These are phyloP conservation scores for Nothophoma quercina DNA, from an alignment of 2,329 filamentous ascomycete species.

Conservation along the genomic window DNA sequence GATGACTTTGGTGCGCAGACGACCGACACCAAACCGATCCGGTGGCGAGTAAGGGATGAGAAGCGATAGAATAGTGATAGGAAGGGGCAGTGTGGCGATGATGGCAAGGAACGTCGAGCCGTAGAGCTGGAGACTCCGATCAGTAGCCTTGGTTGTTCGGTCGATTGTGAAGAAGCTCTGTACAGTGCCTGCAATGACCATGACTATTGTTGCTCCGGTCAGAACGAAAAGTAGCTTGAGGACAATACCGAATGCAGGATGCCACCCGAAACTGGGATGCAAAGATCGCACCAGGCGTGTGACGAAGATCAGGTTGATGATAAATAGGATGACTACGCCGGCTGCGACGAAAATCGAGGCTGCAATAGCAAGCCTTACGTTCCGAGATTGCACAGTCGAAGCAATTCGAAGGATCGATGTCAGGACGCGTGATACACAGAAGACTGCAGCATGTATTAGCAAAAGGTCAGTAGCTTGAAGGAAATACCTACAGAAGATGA, in stretches of 20 bases:
- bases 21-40: conserved; percentile 72
- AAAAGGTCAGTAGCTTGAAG: neutral
- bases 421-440: conserved; percentile 54
- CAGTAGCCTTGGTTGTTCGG: conserved; percentile 56
- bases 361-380: conserved; percentile 61
- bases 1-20: conserved; percentile 70
- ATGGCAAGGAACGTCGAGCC: conserved; percentile 68
- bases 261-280: conserved; percentile 77
- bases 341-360: conserved; percentile 75
- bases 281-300: conserved; percentile 78
- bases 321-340: conserved; percentile 76
- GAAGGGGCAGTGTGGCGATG: conserved; percentile 72
- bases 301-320: conserved; percentile 79
- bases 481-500: conserved; percentile 48
- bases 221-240: conserved; percentile 68
- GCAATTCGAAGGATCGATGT: conserved; percentile 51
- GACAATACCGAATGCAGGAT: conserved; percentile 56
- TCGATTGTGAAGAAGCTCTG: conserved; percentile 73
- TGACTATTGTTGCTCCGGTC: conserved; percentile 67
- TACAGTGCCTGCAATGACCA: conserved; percentile 70
- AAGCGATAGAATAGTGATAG: conserved; percentile 59
- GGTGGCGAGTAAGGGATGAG: conserved; percentile 53
- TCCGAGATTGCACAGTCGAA: conserved; percentile 42
- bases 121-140: conserved; percentile 71
- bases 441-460: conserved; percentile 33